Evolutionary conservation across 2,329 filamentous ascomycete species (phyloP), one percentile per base, ranked within the genome.

Genomic region (Colletotrichum sp.): DNA sequence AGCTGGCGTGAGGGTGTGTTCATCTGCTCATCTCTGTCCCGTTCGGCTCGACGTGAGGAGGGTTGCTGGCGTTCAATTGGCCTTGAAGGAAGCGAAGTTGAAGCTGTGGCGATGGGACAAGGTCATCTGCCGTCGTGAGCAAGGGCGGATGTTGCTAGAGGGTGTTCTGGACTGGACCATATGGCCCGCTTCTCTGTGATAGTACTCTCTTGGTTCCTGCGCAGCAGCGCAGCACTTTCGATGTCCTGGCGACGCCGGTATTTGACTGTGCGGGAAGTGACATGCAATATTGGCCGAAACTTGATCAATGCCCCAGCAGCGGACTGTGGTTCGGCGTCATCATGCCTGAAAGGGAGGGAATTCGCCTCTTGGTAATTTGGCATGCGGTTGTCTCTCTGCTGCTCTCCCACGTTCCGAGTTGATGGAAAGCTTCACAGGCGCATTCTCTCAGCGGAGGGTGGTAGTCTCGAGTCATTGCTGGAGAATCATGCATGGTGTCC

Each of bases 11-110:
- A 70, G 68, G 72, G 67, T 63, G 61, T 71, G 57, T 57, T 66
- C 71, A 70, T 73, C 33, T 73, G 71, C 68, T 43, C 54, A 70
- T 65, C 62, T 61, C 24, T 66, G 29, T 34, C 55, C 71, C 34
- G 38, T 73, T 66, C 47, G 33, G 33, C 43, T 66, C 29, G 27
- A 66, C 21, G 62, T 62, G 70, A 21, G 15, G 55, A 51, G 27
- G 11, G 54, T 51, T 51, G n/a, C n/a, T 12, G 38, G 15, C 31
- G 67, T 61, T 67, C 54, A 54, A 73, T 71, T 70, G 62, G 43
- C 43, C 24, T 66, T 9, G 34, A 43, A 15, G 31, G 34, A 64
- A 57, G 33, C 43, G 55, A 54, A 16, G 61, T 36, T 59, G 29
- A 63, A 43, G 61, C 36, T 33, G 59, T 61, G 33, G 69, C 63